Evolutionary conservation across 345 rosid genomes (phyloP), one percentile per base, ranked within the genome.

Genomic region (Camelina laxa): DNA sequence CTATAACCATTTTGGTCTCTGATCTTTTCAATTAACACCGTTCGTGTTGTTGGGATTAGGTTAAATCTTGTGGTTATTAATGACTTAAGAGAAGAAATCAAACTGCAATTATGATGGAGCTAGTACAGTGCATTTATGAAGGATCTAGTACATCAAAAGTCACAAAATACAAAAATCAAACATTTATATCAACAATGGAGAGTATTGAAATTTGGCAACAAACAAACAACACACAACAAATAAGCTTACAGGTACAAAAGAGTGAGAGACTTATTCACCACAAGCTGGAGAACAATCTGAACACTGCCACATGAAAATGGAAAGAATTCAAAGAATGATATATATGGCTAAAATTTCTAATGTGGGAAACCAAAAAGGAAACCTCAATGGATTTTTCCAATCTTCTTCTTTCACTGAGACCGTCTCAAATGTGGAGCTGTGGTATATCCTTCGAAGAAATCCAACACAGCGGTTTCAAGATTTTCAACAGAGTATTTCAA

Each of bases 401-500:
- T 67, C 20, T 30, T 39, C 42, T 39, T 39, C 41, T 62, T 70
- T 82, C 55, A 75, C 57, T 86, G 87, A 59, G 92, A 82, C 73
- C 85, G 86, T 88, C 91, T 86, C 79, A 85, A 80, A 79, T 88
- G 94, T 74, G 86, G 96, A 71, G 97, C 86, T 19, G 86, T 89
- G 9, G 87, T 78, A 74, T 58, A 86, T 19, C 97, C 99, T 81
- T 95, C 97, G 0, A 95, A 95, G 92, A 95, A 91, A 91, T 95
- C 99, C 80, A 95, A 84, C 61, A 92, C 89, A 6, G 90, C 92
- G 8, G 71, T 82, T 85, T 92, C 99, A 79, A 95, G 83, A 82
- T 95, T 95, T 81, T 92, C 97, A 9, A 89, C 97, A 0, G 97
- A 82, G 70, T 90, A 95, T 84, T 91, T 92, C 69, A 95, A 86